A percentile compares a stretch with the other conserved stretches of the same genome.
phyloP scores from a whole-genome alignment of 345 rosid genomes.

The Citrus maxima region DNA sequence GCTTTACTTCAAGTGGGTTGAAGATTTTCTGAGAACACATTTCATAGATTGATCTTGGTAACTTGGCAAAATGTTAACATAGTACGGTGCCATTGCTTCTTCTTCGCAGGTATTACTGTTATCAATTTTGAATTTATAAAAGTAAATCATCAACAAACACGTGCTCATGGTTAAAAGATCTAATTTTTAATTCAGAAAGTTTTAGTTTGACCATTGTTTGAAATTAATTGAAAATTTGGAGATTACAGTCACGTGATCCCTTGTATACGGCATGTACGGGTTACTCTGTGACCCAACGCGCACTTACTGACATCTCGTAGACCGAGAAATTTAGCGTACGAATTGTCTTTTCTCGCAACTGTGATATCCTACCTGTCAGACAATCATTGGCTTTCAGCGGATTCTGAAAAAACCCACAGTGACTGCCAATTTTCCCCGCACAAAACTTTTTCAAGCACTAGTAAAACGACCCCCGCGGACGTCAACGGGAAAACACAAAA shows the following conservation, averaged over 20 bases:
- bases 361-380: neutral
- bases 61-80: neutral
- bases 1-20: neutral
- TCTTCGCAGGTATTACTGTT: too few species aligned
- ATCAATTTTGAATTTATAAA: too few species aligned
- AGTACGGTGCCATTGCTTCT: too few species aligned
- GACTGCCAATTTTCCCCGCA: neutral
- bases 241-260: neutral
- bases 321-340: neutral
- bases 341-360: neutral
- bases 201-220: neutral
- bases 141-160: neutral
- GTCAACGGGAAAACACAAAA: neutral
- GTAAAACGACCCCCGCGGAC: neutral
- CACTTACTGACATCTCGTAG: neutral
- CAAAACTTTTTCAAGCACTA: neutral
- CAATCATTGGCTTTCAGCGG: neutral
- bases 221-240: neutral
- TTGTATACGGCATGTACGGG: neutral
- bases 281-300: neutral
- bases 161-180: neutral
- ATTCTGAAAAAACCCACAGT: neutral
- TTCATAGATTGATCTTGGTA: neutral
- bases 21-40: neutral
- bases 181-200: neutral